Base-by-base conservation (phyloP, 805 yeast species). In the Starmera amethionina region DNA sequence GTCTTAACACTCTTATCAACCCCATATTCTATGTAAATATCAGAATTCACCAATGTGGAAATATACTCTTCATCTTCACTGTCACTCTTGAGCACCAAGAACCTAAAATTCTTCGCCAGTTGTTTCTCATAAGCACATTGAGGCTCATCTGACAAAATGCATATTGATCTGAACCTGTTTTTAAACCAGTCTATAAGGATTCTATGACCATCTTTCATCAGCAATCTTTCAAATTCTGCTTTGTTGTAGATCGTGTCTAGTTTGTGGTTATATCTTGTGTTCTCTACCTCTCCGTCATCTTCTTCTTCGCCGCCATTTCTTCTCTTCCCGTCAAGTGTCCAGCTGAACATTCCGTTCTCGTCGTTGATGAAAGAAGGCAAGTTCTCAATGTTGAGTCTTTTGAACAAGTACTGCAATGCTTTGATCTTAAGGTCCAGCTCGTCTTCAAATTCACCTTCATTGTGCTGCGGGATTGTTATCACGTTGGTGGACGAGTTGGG, bases 131-230 rank as follows among this genome's bases (percentile, higher is more conserved):
- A 52, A 40, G 51, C 39, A 25, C 44, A 48, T 22, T 52, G 61
- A 3, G 87, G 85, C 8, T 44, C 42, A 22, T 63, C 75, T 4
- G 77, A 62, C 18, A 82, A 56, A 4, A 82, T 66, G 47, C 83
- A 70, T 50, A 73, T 55, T 2, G 83, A 64, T 40, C 90, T 63
- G 55, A 79, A 80, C 56, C 75, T 73, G 63, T 82, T 82, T 51
- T 79, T 79, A 36, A 65, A 54, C 70, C 77, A 82, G 52, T 82
- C 89, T 15, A 78, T 68, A 41, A 79, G 62, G 11, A 82, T 76
- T 22, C 88, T 64, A 52, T 80, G 78, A 41, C 79, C 79, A 55
- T 81, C 85, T 12, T 59, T 46, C n/a, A 64, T 41, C 34, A 81
- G 44, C 8, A 59, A 46, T 9, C 51, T 45, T 37, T 66, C 64